Base-by-base conservation (phyloP, 2,329 filamentous ascomycete species). In the Ceratocystis huliohia region DNA sequence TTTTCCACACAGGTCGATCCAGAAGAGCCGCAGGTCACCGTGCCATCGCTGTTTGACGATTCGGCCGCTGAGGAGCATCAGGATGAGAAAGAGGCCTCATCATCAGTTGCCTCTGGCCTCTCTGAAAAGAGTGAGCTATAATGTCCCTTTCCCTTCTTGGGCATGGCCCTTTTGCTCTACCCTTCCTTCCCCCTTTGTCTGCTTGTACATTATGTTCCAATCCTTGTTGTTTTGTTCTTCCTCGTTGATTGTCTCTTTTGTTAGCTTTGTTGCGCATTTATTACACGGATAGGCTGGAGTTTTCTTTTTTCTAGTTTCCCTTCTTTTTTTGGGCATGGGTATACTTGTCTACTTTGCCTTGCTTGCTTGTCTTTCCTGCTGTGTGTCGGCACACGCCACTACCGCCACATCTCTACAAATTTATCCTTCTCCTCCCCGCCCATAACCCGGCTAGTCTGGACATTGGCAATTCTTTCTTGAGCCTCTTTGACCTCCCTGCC, bases 381-480 rank as follows among this genome's bases (percentile, higher is more conserved):
- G 13, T 41, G 10, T 15, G 10, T 41, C 3, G 10, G 13, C 8
- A 41, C 37, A 41, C 37, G 13, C 8, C 37, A 3, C 6, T 63
- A 63, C 1, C 71, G 72, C 79, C 79, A 81, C 6, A 78, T 73
- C n/a, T 74, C 71, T 25, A 81, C 69, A 28, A 85, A 73, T 59
- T 81, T 78, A 5, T 81, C 80, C 67, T 75, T 77, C 71, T 78
- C 80, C n/a, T 76, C 73, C 68, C 80, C 82, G 69, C 73, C 77
- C 0, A 71, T 74, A 30, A 73, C 70, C 4, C 76, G 71, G 44
- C 73, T 74, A 5, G 76, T 69, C 64, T 80, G 75, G 0, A 79
- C 72, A 13, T 69, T 71, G 3, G 73, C 73, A 28, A 83, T 69
- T 63, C 75, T 76, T 33, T 73, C 73, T 59, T 72, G 73, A 0